Base-by-base conservation (phyloP, 805 yeast genomes). In the Cyberlindnera samutprakarnensis region DNA sequence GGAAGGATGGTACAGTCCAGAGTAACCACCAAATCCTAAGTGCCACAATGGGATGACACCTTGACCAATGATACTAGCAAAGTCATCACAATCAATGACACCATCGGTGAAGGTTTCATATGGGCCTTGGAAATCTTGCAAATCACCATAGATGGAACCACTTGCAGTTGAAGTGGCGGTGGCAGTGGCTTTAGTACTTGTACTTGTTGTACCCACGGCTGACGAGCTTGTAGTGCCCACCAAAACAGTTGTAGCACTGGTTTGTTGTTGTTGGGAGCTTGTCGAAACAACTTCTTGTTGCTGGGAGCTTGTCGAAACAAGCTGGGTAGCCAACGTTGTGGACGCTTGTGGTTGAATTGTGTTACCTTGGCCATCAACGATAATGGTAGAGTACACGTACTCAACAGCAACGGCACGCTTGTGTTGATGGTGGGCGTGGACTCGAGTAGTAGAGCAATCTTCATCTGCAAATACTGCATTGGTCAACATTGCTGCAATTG, bases 21-120 rank as follows among this genome's bases (percentile, higher is more conserved):
- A 70, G 75, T 75, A 81, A 48, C 95, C 95, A 43, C 92, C 94
- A 43, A 75, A 73, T 24, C 79, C 83, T 30, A 78, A 68, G 68
- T 69, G 68, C 64, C 78, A 79, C 28, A 84, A 63, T 19, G 84
- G 59, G 50, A 86, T 65, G 38, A 86, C 94, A 69, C 95, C 95
- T 52, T 82, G 71, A 41, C 92, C 94, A 7, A 44, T 42, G 14
- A 44, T 17, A 31, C 73, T 54, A 55, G 90, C 94, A 72, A 86
- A 80, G 34, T 64, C 56, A 38, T 68, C 57, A 68, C 95, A 86
- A 38, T 67, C 58, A 50, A 75, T 53, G 25, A 60, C 66, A 55
- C 95, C 95, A 54, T 86, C 95, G 39, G 54, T 43, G 46, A 92
- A 90, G 31, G 62, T 60, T 27, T 56, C 62, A 36, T 68, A 42